A percentile compares a stretch with the other conserved stretches of the same genome.
Evolutionary conservation across 2,329 filamentous ascomycete species (phyloP).

Genomic region (Colletotrichum cordylinicola): DNA sequence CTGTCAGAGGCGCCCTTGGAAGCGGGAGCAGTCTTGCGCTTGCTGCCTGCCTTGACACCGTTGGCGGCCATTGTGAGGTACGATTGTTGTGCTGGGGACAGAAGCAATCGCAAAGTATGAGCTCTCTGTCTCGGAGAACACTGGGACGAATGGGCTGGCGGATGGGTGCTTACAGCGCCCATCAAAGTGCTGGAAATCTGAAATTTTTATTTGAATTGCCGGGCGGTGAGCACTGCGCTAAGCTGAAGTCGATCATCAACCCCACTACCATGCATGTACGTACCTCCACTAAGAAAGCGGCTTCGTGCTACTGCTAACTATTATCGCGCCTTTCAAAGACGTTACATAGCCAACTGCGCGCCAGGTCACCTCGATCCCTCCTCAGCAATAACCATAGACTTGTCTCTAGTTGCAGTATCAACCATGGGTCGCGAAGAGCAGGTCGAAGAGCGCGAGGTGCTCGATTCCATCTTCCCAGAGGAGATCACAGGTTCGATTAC

Average conservation of each 20-base stretch:
- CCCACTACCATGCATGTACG: conserved; percentile 20
- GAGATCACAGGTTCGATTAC: conserved; percentile 81
- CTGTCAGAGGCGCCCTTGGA: conserved; percentile 49
- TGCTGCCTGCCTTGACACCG: conserved; percentile 51
- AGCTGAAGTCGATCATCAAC: conserved; percentile 9
- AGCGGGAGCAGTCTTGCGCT: conserved; percentile 59
- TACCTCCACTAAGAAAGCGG: neutral
- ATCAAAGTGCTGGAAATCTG: conserved; percentile 16
- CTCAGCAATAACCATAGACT: neutral
- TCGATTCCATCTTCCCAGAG: conserved; percentile 97
- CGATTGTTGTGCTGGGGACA: neutral
- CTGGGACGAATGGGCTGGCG: neutral
- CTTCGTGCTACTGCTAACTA: neutral
- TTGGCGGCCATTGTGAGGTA: conserved; percentile 52
- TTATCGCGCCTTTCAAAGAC: neutral
- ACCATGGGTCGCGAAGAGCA: conserved; percentile 84
- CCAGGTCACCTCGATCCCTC: neutral
- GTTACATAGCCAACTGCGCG: neutral
- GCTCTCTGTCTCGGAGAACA: neutral
- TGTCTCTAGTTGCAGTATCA: neutral
- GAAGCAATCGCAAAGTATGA: neutral
- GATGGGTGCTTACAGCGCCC: neutral
- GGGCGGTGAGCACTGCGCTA: conserved; percentile 36
- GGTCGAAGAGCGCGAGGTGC: conserved; percentile 93
- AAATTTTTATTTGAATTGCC: conserved; percentile 35